Conservation (phyloP, 116 monocot genomes). For the Trichopus zeylanicus region DNA sequence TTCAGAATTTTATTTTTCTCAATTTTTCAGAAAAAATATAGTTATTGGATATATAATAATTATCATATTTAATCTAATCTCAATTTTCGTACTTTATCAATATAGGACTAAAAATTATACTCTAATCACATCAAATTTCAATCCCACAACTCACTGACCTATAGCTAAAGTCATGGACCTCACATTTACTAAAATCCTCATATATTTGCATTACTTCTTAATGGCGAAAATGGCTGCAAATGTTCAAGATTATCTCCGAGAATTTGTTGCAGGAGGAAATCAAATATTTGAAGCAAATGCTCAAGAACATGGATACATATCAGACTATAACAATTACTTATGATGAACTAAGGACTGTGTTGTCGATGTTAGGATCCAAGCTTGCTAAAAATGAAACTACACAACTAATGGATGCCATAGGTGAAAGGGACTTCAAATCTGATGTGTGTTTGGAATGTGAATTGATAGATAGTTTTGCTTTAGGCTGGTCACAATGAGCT, state of each 20-base stretch:
- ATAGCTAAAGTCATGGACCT: no score
- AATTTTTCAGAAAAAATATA: no score
- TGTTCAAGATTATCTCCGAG: conserved; percentile 69
- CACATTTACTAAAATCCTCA: no score
- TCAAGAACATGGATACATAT: conserved; percentile 82
- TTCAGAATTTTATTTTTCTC: no score
- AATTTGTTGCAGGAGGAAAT: conserved; percentile 67
- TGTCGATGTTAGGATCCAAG: conserved; percentile 63
- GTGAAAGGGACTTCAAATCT: neutral
- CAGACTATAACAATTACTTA: conserved; percentile 66
- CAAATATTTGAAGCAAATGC: conserved; percentile 80
- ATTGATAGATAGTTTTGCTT: neutral
- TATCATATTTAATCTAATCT: no score
- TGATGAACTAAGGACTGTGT: conserved; percentile 63
- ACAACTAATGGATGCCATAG: conserved; percentile 78
- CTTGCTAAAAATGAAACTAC: conserved; percentile 59
- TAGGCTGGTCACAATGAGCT: conserved; percentile 79
- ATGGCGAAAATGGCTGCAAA: neutral
- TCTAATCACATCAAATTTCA: no score
- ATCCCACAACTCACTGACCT: no score
- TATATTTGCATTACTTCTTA: neutral
- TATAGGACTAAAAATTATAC: no score
- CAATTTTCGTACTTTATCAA: no score
- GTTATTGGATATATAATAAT: no score
- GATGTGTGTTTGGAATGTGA: neutral